A percentile compares a stretch with the other conserved stretches of the same genome.
phyloP scores from a whole-genome alignment of 2,329 filamentous ascomycete genomes.

The Alternaria sp. region DNA sequence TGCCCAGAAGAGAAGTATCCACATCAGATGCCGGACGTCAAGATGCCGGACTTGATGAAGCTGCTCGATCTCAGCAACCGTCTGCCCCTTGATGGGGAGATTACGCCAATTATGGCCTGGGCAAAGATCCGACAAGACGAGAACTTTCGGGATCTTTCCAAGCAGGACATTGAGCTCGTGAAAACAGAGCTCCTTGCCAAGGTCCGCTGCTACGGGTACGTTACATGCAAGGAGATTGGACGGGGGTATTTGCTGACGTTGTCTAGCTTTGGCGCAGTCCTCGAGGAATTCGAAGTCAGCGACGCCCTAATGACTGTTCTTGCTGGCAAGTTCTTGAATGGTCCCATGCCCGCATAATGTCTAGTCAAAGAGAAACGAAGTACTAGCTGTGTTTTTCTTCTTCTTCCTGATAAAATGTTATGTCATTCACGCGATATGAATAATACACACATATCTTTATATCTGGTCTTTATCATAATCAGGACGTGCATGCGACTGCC shows the following conservation, averaged over 20 bases:
- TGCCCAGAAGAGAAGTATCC: slow-evolving; percentile 66
- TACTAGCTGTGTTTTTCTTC: slow-evolving; percentile 4
- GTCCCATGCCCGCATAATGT: slow-evolving; percentile 26
- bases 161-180: slow-evolving; percentile 74
- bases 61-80: slow-evolving; percentile 84
- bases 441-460: slow-evolving; percentile 23
- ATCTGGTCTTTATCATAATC: neutral
- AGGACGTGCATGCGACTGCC: neutral
- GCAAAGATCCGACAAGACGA: slow-evolving; percentile 72
- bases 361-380: slow-evolving; percentile 16
- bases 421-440: slow-evolving; percentile 25
- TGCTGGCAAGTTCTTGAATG: slow-evolving; percentile 60
- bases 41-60: slow-evolving; percentile 77
- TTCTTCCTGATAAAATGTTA: slow-evolving; percentile 30
- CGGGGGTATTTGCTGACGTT: slow-evolving; percentile 15
- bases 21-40: slow-evolving; percentile 78
- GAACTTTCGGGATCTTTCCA: slow-evolving; percentile 70
- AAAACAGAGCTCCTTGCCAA: slow-evolving; percentile 79
- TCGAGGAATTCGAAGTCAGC: slow-evolving; percentile 76
- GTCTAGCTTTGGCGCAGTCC: slow-evolving; percentile 70
- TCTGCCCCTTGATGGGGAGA: slow-evolving; percentile 84
- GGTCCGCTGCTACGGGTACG: slow-evolving; percentile 90
- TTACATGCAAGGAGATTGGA: slow-evolving; percentile 28
- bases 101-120: slow-evolving; percentile 96
- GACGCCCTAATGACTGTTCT: slow-evolving; percentile 80